These are phyloP conservation scores for Acaromyces ingoldii DNA, from an alignment of 1,284 basidiomycete species.

Conservation along the genomic window DNA sequence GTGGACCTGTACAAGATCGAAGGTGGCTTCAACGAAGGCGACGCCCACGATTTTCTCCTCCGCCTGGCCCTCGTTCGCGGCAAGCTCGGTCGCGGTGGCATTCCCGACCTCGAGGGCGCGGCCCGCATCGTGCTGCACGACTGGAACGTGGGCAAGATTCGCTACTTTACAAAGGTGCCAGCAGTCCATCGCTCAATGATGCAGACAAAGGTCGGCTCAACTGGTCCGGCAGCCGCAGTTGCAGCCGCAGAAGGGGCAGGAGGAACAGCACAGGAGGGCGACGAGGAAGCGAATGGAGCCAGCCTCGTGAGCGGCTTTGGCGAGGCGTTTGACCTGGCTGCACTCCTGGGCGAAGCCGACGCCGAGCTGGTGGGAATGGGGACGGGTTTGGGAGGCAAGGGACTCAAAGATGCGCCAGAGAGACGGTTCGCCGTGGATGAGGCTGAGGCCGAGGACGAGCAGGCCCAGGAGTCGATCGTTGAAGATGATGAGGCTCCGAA, in stretches of 20 bases:
- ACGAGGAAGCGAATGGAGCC: background rate
- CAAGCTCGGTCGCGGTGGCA: constrained; percentile 67
- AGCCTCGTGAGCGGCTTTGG: constrained; percentile 29
- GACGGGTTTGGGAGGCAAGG: constrained; percentile 3
- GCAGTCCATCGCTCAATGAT: constrained; percentile 63
- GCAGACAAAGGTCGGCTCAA: background rate
- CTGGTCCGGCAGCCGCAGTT: background rate
- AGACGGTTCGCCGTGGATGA: constrained; percentile 9
- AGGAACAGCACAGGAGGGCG: background rate
- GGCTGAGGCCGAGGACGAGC: constrained; percentile 7
- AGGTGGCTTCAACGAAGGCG: constrained; percentile 52
- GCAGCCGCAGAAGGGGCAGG: background rate
- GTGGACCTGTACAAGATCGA: constrained; percentile 31
- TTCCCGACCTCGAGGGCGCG: constrained; percentile 77
- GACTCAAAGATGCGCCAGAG: constrained; percentile 12
- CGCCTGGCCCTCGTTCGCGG: constrained; percentile 84
- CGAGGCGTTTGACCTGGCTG: constrained; percentile 47
- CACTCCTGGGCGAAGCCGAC: constrained; percentile 46
- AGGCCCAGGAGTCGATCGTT: constrained; percentile 13
- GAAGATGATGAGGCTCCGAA: background rate
- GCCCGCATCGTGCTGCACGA: constrained; percentile 82
- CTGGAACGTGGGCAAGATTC: constrained; percentile 95
- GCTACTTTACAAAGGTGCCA: constrained; percentile 78
- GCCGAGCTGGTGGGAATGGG: constrained; percentile 39
- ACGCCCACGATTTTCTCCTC: constrained; percentile 76